Base-by-base conservation (phyloP, 2,329 filamentous ascomycete genomes). In the Rugonectria rugulosa region DNA sequence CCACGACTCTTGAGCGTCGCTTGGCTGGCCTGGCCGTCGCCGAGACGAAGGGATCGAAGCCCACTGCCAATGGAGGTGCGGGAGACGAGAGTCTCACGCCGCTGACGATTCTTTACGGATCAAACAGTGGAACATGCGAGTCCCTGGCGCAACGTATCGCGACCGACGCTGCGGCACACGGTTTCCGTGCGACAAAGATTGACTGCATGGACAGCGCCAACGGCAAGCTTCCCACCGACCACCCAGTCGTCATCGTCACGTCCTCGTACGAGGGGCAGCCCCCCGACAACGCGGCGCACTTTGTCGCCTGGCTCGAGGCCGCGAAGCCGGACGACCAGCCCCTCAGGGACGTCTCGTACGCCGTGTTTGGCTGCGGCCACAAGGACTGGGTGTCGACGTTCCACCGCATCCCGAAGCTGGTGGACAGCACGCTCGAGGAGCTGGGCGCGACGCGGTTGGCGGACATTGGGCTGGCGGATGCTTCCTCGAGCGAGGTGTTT, bases 201-300 rank as follows among this genome's bases (percentile, higher is more conserved):
- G 78, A 81, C 31, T 77, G 79, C 2, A 71, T 92, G 37, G 86
- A 92, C 66, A 77, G 79, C 0, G 87, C 84, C 0, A 82, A 81
- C 10, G 80, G 83, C 37, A 79, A 81, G 4, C 67, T 91, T 0
- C 82, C 86, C 0, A 84, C 77, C 42, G 78, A 82, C 24, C 78
- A 82, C 7, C 87, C 88, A 0, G 79, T 89, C 0, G 75, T 90
- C 17, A 79, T 92, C 49, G 80, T 92, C 59, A 86, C 85, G 0
- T 81, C 89, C 1, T 87, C 85, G 2, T 92, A 92, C 63, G 89
- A 92, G 64, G 89, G 89, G 1, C 79, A 89, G 54, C 87, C 89
- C 0, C 84, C 88, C 0, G 87, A 90, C 59, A 91, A 92, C 57
- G 89, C 89, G 0, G 79, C 75, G 0, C 79, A 84, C 37, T 92